Base-by-base conservation (phyloP, 371 early-diverging fungal species). In the Thermomucor indicae-seudaticae region DNA sequence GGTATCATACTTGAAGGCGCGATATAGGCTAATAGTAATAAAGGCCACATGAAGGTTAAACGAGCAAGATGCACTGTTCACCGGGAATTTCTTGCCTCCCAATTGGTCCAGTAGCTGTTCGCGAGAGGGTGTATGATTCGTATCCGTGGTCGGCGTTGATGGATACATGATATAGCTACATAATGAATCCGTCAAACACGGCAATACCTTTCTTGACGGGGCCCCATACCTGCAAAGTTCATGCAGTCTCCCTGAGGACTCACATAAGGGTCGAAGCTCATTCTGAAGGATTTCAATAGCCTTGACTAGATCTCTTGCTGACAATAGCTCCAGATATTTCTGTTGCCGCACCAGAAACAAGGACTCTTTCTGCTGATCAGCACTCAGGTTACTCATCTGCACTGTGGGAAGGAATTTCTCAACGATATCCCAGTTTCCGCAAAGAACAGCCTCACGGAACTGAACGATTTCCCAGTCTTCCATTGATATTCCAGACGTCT, bases 1-100 rank as follows among this genome's bases (percentile, higher is more conserved):
- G 96, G 97, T 43, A 98, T 83, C 92, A 96, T 93, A 39, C 85
- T 69, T 1, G 89, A 68, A 0, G 95, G 84, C 2, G 90, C 78
- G 40, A 95, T 83, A 62, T 79, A 83, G 34, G 75, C 88, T 87
- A 65, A 1, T 32, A 35, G 25, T n/a, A 32, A 43, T 7, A 35
- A 27, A 32, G 19, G n/a, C n/a, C n/a, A n/a, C n/a, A n/a, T n/a
- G n/a, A n/a, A n/a, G n/a, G n/a, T n/a, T n/a, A n/a, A n/a, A n/a
- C n/a, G n/a, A n/a, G n/a, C n/a, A n/a, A n/a, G n/a, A n/a, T n/a
- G n/a, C n/a, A n/a, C n/a, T n/a, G n/a, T n/a, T n/a, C n/a, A n/a
- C n/a, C n/a, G n/a, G n/a, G n/a, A 31, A 16, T 11, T 12, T 25
- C 6, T 5, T 25, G 39, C 14, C 20, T 40, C 4, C 17, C n/a